These are phyloP conservation scores for Stagonosporopsis cucurbitacearum DNA, from an alignment of 2,329 filamentous ascomycete genomes.

Conservation along the genomic window DNA sequence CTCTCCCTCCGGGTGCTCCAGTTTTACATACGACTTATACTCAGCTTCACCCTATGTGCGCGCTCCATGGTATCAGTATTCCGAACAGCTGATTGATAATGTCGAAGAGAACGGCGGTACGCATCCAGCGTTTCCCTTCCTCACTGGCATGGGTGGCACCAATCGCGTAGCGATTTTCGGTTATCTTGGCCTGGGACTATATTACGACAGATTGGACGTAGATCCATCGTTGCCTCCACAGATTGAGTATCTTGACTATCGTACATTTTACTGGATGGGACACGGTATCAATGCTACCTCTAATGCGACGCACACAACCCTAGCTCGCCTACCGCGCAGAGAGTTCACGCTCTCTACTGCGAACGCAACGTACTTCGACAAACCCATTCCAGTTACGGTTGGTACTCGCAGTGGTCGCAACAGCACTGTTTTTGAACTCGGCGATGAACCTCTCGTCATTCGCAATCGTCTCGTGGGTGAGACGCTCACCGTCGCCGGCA, in stretches of 20 bases:
- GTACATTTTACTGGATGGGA: slow-evolving; percentile 71
- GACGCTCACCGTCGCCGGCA: slow-evolving; percentile 61
- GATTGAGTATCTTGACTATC: slow-evolving; percentile 65
- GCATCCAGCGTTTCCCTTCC: slow-evolving; percentile 73
- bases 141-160: slow-evolving; percentile 73
- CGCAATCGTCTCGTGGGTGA: slow-evolving; percentile 65
- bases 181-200: slow-evolving; percentile 68
- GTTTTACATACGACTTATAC: slow-evolving; percentile 71
- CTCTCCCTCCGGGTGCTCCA: slow-evolving; percentile 70
- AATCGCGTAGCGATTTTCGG: slow-evolving; percentile 72
- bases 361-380: slow-evolving; percentile 60
- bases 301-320: slow-evolving; percentile 69
- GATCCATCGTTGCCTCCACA: slow-evolving; percentile 68
- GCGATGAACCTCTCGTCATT: slow-evolving; percentile 60
- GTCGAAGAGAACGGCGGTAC: slow-evolving; percentile 67
- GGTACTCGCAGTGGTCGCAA: slow-evolving; percentile 49
- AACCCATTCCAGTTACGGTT: slow-evolving; percentile 65
- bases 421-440: slow-evolving; percentile 53
- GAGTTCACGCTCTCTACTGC: slow-evolving; percentile 58
- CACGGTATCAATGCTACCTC: slow-evolving; percentile 67
- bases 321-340: slow-evolving; percentile 57
- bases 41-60: slow-evolving; percentile 69
- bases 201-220: slow-evolving; percentile 66
- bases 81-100: slow-evolving; percentile 71
- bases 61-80: slow-evolving; percentile 73